These are phyloP conservation scores for Phaeosphaeriaceae sp. DNA, from an alignment of 2,329 filamentous ascomycete genomes.

Conservation along the genomic window DNA sequence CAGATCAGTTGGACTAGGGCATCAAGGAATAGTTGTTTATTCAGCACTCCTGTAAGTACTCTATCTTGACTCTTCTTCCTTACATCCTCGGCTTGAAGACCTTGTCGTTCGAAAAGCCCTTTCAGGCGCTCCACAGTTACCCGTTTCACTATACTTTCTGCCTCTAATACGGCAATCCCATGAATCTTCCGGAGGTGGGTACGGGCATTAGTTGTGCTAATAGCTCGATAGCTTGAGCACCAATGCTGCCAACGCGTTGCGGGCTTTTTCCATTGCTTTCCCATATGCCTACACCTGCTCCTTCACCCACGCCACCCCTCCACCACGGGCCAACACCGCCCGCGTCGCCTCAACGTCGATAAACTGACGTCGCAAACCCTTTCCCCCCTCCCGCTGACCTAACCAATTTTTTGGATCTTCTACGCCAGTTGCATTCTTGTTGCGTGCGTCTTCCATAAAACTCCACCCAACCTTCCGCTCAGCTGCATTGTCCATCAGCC, in stretches of 20 bases:
- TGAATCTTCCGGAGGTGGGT: too few species aligned
- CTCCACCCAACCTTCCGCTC: conserved; percentile 10
- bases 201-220: too few species aligned
- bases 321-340: neutral
- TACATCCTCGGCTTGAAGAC: too few species aligned
- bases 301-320: neutral
- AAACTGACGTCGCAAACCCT: neutral
- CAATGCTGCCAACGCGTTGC: neutral
- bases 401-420: conserved; percentile 6
- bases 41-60: too few species aligned
- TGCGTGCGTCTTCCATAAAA: conserved; percentile 19
- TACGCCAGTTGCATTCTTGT: neutral
- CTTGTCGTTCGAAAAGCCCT: too few species aligned
- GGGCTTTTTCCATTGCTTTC: neutral
- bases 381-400: neutral
- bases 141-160: too few species aligned
- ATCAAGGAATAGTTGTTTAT: too few species aligned
- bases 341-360: neutral
- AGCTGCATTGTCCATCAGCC: conserved; percentile 12
- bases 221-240: too few species aligned
- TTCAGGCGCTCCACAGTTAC: too few species aligned
- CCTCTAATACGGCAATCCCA: too few species aligned
- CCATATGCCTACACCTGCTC: neutral
- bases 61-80: too few species aligned
- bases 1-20: too few species aligned